A percentile compares a stretch with the other conserved stretches of the same genome.
These are phyloP conservation scores for Erythrophleum ivorense DNA, from an alignment of 331 rosid species.

Conservation along the genomic window DNA sequence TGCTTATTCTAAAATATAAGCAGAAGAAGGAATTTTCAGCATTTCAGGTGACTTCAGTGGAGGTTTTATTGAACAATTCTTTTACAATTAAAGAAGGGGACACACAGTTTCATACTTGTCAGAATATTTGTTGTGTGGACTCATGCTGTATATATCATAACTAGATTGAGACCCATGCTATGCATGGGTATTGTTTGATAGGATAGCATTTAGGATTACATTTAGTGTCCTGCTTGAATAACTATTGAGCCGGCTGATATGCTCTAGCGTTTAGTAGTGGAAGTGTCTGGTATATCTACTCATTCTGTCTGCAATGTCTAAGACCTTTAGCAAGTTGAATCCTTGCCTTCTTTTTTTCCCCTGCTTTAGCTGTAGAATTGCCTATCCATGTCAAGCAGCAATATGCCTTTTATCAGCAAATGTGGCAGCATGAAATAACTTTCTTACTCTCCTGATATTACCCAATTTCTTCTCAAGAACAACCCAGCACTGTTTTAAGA, in stretches of 20 bases:
- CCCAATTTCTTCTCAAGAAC: constrained; percentile 85
- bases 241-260: constrained; percentile 80
- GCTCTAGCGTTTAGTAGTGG: constrained; percentile 88
- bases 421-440: constrained; percentile 88
- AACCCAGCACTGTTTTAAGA: constrained; percentile 84
- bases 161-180: too few relatives aligned
- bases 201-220: constrained; percentile 94
- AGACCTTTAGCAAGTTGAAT: constrained; percentile 80
- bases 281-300: constrained; percentile 89
- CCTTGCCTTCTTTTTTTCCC: constrained; percentile 86
- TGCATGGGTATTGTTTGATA: neutral
- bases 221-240: constrained; percentile 85
- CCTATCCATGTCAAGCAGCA: constrained; percentile 99
- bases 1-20: neutral
- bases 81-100: neutral
- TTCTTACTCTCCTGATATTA: constrained; percentile 82
- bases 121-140: neutral
- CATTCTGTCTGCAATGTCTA: constrained; percentile 78
- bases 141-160: neutral
- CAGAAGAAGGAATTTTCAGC: neutral
- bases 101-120: neutral
- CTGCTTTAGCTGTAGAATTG: constrained; percentile 84
- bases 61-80: neutral
- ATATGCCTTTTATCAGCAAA: constrained; percentile 90
- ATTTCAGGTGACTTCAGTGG: neutral